Percentiles rank a stretch among this genome's conserved stretches.
These are phyloP conservation scores for Penicillium sp. DNA, from an alignment of 2,329 filamentous ascomycete species.

Conservation along the genomic window DNA sequence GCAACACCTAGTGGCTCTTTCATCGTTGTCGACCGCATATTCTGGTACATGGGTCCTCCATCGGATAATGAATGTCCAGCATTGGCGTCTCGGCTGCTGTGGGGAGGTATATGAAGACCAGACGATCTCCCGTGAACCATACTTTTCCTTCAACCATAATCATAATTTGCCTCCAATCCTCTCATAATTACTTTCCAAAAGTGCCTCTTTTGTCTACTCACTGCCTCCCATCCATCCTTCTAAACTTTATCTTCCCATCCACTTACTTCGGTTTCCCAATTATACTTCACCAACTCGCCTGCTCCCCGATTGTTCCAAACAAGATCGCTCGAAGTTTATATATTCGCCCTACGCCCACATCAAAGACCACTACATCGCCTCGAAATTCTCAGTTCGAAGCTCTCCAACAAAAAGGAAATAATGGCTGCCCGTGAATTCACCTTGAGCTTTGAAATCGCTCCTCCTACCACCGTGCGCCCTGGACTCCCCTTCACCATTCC, in stretches of 20 bases:
- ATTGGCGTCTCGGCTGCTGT: slow-evolving; percentile 11
- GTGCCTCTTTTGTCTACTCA: neutral
- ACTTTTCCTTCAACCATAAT: slow-evolving; percentile 1
- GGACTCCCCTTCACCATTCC: slow-evolving; percentile 35
- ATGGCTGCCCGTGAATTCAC: slow-evolving; percentile 33
- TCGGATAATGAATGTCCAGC: slow-evolving; percentile 1
- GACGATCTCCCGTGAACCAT: slow-evolving; percentile 1
- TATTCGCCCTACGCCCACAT: neutral
- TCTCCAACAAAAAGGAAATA: neutral
- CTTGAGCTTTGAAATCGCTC: slow-evolving; percentile 35
- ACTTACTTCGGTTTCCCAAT: slow-evolving; percentile 3
- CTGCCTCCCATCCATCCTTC: neutral
- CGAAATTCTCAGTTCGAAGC: neutral
- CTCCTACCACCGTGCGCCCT: slow-evolving; percentile 31
- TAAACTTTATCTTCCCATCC: slow-evolving; percentile 4
- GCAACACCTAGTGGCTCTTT: slow-evolving; percentile 17
- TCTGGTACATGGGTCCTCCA: slow-evolving; percentile 12
- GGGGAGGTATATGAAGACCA: slow-evolving; percentile 27
- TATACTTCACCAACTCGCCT: slow-evolving; percentile 6
- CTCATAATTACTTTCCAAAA: slow-evolving; percentile 1
- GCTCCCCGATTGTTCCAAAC: slow-evolving; percentile 7
- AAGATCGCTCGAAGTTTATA: slow-evolving; percentile 3
- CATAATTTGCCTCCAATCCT: slow-evolving; percentile 2
- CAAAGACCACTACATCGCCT: neutral
- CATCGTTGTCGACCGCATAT: slow-evolving; percentile 5